Base-by-base conservation (phyloP, 1,139 yeast species). In the Nakaseomyces bracarensis region DNA sequence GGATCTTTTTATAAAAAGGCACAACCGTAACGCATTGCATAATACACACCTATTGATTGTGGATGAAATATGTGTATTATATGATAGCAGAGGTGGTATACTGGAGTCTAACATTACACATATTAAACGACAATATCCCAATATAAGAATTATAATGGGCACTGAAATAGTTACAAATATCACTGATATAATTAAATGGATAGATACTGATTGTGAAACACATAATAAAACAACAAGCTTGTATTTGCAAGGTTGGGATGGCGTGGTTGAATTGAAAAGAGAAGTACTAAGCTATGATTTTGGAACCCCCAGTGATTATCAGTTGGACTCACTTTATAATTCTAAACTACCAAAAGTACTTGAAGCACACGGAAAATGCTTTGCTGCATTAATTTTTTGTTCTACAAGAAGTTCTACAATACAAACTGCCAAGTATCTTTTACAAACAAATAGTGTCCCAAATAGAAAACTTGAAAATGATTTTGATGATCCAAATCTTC, bases 101-200 rank as follows among this genome's bases (percentile, higher is more conserved):
- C 57, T 75, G 37, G 81, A 76, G 52, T 77, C 70, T 1, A 74
- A 72, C 1, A 57, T 70, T 0, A 71, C 79, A 0, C 62, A 80
- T 51, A 71, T 74, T 76, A 72, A 68, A 46, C 60, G 61, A 21
- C 52, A 69, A 46, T 63, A 69, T 34, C 38, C 45, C 1, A 47
- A 56, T 16, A 46, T 74, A n/a, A 62, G 80, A 45, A 64, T 75
- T 13, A 54, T 76, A 20, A 77, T 77, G 0, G 58, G 73, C 2
- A 74, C 79, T 20, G 80, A 80, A 0, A 73, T 79, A 0, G 68
- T 75, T 10, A 74, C 77, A 1, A 75, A 75, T 46, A 67, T 72
- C 8, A 55, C 60, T 2, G 79, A 75, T 51, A 58, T 75, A 2
- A 67, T 77, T 0, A 46, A 47, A 0, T 75, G 79, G 79, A 45